Evolutionary conservation across 768 basidiomycete species (phyloP).

Genomic region (Pleurotus djamor): DNA sequence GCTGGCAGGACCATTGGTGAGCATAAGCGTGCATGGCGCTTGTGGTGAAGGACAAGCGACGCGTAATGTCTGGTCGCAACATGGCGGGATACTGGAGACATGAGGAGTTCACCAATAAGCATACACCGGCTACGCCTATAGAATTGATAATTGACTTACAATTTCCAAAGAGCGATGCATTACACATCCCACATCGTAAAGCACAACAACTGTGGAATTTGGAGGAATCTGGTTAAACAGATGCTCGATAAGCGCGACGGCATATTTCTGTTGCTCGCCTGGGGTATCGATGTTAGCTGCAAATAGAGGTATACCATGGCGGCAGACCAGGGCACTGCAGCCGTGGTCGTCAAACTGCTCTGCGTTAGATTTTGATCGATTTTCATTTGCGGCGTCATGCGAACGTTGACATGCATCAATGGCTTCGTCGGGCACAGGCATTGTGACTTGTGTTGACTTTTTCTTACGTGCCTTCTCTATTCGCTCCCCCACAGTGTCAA

Average conservation of each 20-base stretch:
- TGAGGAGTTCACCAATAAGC: background rate
- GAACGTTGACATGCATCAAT: constrained; percentile 30
- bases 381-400: constrained; percentile 27
- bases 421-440: constrained; percentile 26
- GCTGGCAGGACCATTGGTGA: constrained; percentile 34
- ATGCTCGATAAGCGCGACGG: constrained; percentile 27
- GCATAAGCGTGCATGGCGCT: constrained; percentile 37
- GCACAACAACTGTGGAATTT: constrained; percentile 17
- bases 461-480: constrained; percentile 21
- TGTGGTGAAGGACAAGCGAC: constrained; percentile 23
- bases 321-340: constrained; percentile 33
- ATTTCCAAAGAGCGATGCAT: constrained; percentile 22
- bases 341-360: constrained; percentile 29
- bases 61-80: constrained; percentile 13
- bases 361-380: constrained; percentile 20
- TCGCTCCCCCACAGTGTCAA: constrained; percentile 25
- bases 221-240: constrained; percentile 25
- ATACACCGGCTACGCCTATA: too few species aligned
- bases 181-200: constrained; percentile 34
- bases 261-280: constrained; percentile 35
- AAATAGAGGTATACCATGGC: constrained; percentile 32
- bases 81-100: constrained; percentile 22
- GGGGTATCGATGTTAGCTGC: constrained; percentile 37
- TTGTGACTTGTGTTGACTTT: background rate
- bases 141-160: too few species aligned